Evolutionary conservation across 164 flowering plant genomes (phyloP), one percentile per base, ranked within the genome.

Genomic region (Macadamia tetraphylla): DNA sequence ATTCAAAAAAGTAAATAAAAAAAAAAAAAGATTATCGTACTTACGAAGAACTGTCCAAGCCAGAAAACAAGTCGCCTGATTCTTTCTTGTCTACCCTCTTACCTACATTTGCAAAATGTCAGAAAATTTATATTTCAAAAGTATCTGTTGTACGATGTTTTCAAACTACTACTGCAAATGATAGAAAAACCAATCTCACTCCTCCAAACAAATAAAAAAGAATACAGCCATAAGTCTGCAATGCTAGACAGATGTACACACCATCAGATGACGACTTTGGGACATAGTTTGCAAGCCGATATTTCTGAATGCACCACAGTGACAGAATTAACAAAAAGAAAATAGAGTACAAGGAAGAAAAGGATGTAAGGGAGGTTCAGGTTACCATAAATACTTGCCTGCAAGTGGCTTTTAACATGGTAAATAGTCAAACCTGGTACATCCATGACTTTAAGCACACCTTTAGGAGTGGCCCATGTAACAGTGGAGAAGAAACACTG

Each of bases 341-440:
- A 15, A 29, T 6, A 6, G 53, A 63, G 4, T 17, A 48, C 32
- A 31, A 57, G 56, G 51, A 40, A 40, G 13, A 60, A 58, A 44
- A 65, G 15, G 29, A 30, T 13, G 12, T 49, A 10, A 59, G n/a
- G 44, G 35, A 42, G 44, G 42, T 49, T 52, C 31, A 29, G 60
- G 60, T 42, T 42, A 52, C 23, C 15, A n/a, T 11, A 30, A 32
- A 49, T 1, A n/a, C 4, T 40, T 79, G 88, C 98, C 94, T 94
- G 98, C 76, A 94, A 81, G 77, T 94, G 98, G 81, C 98, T 94
- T 81, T 94, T 94, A 70, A 94, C 96, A 81, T 94, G 98, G 69
- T 94, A 94, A 74, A 91, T 94, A 52, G 98, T 94, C 76, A 94
- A 77, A 35, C 94, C 94, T 75, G 82, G 90, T 13, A 91, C 96